Evolutionary conservation across 1,284 basidiomycete genomes (phyloP).

Genomic region (Cryptococcus deneoformans): DNA sequence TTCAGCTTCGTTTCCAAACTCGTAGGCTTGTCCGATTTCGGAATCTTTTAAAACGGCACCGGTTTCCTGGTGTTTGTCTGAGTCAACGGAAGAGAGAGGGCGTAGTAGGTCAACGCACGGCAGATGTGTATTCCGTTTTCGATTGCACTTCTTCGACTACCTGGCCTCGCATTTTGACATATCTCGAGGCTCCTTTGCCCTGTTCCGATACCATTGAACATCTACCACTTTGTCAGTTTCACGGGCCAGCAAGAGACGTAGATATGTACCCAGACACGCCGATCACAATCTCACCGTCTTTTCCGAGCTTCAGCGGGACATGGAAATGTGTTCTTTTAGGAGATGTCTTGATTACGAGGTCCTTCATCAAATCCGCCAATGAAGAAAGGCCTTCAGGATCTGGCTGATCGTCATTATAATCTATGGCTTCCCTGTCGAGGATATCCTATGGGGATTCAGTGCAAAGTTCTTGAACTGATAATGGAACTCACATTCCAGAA

Average conservation of each 20-base stretch:
- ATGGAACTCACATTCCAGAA: constrained; percentile 76
- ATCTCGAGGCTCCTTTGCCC: constrained; percentile 72
- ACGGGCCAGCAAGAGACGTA: not conserved
- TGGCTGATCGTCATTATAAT: constrained; percentile 50
- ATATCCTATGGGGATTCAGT: constrained; percentile 49
- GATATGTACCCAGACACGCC: constrained; percentile 78
- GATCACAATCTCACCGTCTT: constrained; percentile 68
- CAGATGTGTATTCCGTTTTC: constrained; percentile 72
- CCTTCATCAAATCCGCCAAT: constrained; percentile 48
- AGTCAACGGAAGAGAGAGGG: not conserved
- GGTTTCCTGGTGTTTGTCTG: constrained; percentile 33
- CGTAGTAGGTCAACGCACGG: constrained; percentile 53
- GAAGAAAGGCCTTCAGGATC: constrained; percentile 66
- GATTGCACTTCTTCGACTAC: constrained; percentile 68
- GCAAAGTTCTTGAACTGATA: not conserved
- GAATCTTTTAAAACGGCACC: constrained; percentile 37
- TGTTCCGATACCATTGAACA: constrained; percentile 84
- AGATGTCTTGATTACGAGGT: constrained; percentile 79
- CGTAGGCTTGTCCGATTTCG: constrained; percentile 44
- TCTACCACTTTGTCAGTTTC: constrained; percentile 49
- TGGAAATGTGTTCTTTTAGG: constrained; percentile 85
- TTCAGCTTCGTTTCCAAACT: constrained; percentile 43
- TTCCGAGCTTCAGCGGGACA: constrained; percentile 73
- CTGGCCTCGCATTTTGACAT: constrained; percentile 75
- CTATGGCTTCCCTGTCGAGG: constrained; percentile 53